These are phyloP conservation scores for Sporothrix humicola DNA, from an alignment of 2,329 filamentous ascomycete genomes.

Conservation along the genomic window DNA sequence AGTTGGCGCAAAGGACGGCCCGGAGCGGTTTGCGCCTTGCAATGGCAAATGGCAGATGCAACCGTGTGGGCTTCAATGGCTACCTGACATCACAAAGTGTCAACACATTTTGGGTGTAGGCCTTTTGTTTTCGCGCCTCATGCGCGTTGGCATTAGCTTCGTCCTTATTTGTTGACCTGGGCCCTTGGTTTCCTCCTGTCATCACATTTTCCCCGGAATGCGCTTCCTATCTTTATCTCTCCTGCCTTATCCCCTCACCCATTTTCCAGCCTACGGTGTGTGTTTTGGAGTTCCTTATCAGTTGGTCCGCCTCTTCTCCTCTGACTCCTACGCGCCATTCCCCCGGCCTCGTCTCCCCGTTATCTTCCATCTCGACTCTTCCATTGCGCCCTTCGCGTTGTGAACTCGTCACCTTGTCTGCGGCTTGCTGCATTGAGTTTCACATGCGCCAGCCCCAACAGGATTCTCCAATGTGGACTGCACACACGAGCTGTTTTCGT, in stretches of 20 bases:
- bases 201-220: conserved; percentile 24
- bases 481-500: background rate
- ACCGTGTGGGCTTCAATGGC: background rate
- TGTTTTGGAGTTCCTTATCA: conserved; percentile 8
- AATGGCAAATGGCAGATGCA: conserved; percentile 7
- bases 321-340: background rate
- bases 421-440: conserved; percentile 15
- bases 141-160: background rate
- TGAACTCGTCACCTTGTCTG: conserved; percentile 18
- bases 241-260: background rate
- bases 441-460: conserved; percentile 22
- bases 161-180: background rate
- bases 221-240: conserved; percentile 27
- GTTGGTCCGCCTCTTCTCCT: background rate
- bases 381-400: background rate
- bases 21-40: conserved; percentile 11
- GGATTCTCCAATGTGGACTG: background rate
- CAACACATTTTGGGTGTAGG: background rate
- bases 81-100: background rate
- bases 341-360: conserved; percentile 14
- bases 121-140: background rate
- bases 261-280: background rate
- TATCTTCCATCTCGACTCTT: conserved; percentile 28
- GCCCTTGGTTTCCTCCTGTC: conserved; percentile 8
- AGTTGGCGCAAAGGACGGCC: conserved; percentile 17